Evolutionary conservation across 2,329 filamentous ascomycete genomes (phyloP).

Genomic region (Pochonia chlamydosporia): DNA sequence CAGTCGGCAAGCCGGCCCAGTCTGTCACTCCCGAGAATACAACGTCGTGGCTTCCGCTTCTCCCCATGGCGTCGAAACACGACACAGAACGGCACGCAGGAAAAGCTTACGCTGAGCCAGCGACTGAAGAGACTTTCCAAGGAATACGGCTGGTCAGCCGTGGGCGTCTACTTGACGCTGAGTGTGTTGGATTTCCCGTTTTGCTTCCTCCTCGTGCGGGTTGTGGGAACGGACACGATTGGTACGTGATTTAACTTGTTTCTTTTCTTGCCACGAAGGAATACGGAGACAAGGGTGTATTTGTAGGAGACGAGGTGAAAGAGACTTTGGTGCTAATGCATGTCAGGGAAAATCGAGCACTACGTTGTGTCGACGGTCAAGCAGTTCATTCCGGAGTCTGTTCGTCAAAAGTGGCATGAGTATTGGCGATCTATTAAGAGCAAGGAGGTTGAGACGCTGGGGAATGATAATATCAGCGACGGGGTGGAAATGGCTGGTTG

Average conservation of each 20-base stretch:
- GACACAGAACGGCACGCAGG: slow-evolving; percentile 15
- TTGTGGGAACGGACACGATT: slow-evolving; percentile 80
- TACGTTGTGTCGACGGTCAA: slow-evolving; percentile 56
- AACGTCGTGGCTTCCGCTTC: slow-evolving; percentile 29
- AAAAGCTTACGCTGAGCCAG: slow-evolving; percentile 53
- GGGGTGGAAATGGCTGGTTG: slow-evolving; percentile 47
- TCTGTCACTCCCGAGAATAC: slow-evolving; percentile 15
- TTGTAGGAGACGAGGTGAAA: slow-evolving; percentile 1
- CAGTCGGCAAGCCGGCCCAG: slow-evolving; percentile 10
- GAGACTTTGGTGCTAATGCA: neutral
- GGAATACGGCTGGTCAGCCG: slow-evolving; percentile 90
- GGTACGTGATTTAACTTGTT: slow-evolving; percentile 43
- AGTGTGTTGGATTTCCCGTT: slow-evolving; percentile 90
- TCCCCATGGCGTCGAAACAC: slow-evolving; percentile 25
- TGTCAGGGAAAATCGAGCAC: slow-evolving; percentile 56
- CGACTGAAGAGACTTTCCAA: slow-evolving; percentile 76
- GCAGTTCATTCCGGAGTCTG: slow-evolving; percentile 52
- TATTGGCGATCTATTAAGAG: slow-evolving; percentile 43
- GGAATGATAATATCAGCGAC: slow-evolving; percentile 37
- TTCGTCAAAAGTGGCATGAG: slow-evolving; percentile 47
- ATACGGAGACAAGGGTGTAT: neutral
- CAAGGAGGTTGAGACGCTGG: slow-evolving; percentile 35
- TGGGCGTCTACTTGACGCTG: slow-evolving; percentile 83
- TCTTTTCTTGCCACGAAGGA: neutral
- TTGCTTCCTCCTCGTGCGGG: slow-evolving; percentile 82